phyloP scores from a whole-genome alignment of 2,329 filamentous ascomycete genomes.

The Fusarium marasasianum region DNA sequence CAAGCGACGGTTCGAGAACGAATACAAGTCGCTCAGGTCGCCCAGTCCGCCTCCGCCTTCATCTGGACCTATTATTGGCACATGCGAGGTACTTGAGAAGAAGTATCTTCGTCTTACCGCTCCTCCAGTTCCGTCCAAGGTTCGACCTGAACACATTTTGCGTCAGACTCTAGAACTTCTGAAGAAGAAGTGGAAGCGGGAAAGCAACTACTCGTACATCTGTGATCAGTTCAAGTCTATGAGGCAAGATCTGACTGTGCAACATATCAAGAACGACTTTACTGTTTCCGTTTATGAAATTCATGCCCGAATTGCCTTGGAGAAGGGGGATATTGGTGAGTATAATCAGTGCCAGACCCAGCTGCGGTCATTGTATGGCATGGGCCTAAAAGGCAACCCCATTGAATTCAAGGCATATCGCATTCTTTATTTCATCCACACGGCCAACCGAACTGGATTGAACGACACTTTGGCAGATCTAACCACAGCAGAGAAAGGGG shows the following conservation, averaged over 20 bases:
- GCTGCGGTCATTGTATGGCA: constrained; percentile 87
- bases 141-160: constrained; percentile 83
- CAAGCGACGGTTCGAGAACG: constrained; percentile 83
- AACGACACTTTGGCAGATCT: constrained; percentile 99
- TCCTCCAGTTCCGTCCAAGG: constrained; percentile 85
- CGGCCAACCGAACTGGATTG: constrained; percentile 96
- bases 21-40: constrained; percentile 66
- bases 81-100: constrained; percentile 87
- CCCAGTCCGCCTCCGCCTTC: constrained; percentile 66
- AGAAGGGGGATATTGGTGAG: constrained; percentile 99
- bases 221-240: constrained; percentile 99
- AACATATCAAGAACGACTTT: constrained; percentile 96
- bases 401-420: constrained; percentile 99
- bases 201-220: constrained; percentile 95
- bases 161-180: constrained; percentile 86
- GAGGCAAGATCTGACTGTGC: constrained; percentile 96
- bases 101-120: constrained; percentile 93
- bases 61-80: constrained; percentile 82
- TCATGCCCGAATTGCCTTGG: constrained; percentile 94
- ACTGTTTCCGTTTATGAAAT: constrained; percentile 97
- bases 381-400: constrained; percentile 86
- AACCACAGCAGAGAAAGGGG: constrained; percentile 94
- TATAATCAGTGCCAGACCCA: constrained; percentile 99
- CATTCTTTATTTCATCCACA: constrained; percentile 99
- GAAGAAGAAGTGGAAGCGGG: constrained; percentile 93